These are phyloP conservation scores for Solanum sparsipilum DNA, from an alignment of 257 asterid genomes.

Conservation along the genomic window DNA sequence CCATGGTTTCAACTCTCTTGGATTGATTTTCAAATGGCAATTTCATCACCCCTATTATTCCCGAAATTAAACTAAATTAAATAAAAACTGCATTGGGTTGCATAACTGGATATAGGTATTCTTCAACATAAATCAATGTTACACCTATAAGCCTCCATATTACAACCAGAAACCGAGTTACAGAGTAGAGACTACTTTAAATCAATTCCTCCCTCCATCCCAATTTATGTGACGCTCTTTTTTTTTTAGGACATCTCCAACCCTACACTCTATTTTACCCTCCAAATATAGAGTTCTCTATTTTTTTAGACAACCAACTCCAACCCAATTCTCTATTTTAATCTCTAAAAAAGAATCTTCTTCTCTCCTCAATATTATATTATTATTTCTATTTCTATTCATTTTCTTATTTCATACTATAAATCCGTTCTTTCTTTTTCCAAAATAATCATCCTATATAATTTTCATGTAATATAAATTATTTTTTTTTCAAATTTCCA, in stretches of 20 bases:
- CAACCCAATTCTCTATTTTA: too few relatives aligned
- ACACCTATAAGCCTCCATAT: neutral
- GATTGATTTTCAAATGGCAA: neutral
- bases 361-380: too few relatives aligned
- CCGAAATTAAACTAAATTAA: neutral
- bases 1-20: neutral
- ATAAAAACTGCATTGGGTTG: neutral
- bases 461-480: too few relatives aligned
- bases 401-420: too few relatives aligned
- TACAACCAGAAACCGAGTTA: neutral
- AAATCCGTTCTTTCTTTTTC: too few relatives aligned
- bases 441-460: too few relatives aligned
- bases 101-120: neutral
- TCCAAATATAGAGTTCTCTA: too few relatives aligned
- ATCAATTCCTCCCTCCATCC: neutral
- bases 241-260: neutral
- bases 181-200: neutral
- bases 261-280: too few relatives aligned
- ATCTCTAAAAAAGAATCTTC: too few relatives aligned
- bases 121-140: neutral
- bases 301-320: too few relatives aligned
- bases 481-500: too few relatives aligned
- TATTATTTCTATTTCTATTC: too few relatives aligned
- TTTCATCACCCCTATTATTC: neutral
- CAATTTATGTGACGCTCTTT: neutral